Percentiles rank a stretch among this genome's conserved stretches.
Evolutionary conservation across 768 basidiomycete species (phyloP).

Genomic region (Dacryopinax primogenitus): DNA sequence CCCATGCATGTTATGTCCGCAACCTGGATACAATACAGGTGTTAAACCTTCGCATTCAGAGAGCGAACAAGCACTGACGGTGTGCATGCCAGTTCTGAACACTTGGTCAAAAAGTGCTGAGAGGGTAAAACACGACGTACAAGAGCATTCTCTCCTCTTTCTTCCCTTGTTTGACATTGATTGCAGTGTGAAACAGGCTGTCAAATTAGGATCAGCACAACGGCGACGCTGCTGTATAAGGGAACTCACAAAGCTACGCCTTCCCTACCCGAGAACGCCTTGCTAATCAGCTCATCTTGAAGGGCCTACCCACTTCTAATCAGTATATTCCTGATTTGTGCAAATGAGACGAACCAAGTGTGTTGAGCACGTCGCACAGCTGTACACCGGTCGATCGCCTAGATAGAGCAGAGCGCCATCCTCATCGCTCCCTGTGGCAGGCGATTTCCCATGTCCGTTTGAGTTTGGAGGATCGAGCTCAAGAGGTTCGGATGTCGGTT

Average conservation of each 20-base stretch:
- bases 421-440: not conserved
- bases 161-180: constrained; percentile 58
- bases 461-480: not conserved
- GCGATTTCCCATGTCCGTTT: not conserved
- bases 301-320: constrained; percentile 37
- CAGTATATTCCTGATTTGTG: not conserved
- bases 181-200: constrained; percentile 66
- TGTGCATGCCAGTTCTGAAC: constrained; percentile 61
- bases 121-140: constrained; percentile 5
- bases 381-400: not conserved
- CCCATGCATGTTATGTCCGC: constrained; percentile 69
- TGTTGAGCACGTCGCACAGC: not conserved
- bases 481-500: not conserved
- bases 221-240: not conserved
- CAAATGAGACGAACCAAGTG: not conserved
- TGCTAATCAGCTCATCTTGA: constrained; percentile 76
- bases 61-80: constrained; percentile 22
- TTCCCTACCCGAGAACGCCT: constrained; percentile 70
- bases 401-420: not conserved
- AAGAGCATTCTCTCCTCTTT: constrained; percentile 57
- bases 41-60: not conserved
- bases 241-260: constrained; percentile 61
- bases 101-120: not conserved
- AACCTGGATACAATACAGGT: constrained; percentile 28
- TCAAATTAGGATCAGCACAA: not conserved